Conservation (phyloP, 2,329 filamentous ascomycete species). For the Pseudofabraea citricarpa region DNA sequence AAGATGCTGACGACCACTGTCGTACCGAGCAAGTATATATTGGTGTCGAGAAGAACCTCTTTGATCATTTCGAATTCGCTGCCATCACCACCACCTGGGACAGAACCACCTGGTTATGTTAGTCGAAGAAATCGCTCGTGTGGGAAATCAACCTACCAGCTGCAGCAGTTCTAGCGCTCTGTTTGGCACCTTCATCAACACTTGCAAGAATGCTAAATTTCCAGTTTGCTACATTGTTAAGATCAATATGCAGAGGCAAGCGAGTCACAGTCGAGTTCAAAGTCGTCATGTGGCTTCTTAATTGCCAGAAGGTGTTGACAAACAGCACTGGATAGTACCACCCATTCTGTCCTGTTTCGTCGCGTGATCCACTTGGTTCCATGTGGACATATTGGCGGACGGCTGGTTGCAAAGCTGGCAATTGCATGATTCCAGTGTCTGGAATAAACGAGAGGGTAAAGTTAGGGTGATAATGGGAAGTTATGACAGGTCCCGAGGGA, state of each 20-base stretch:
- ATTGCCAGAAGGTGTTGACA: constrained; percentile 96
- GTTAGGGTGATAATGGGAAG: constrained; percentile 92
- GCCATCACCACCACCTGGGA: constrained; percentile 76
- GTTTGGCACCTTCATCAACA: constrained; percentile 83
- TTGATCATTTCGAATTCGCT: constrained; percentile 97
- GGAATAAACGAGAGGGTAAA: constrained; percentile 85
- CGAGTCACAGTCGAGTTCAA: constrained; percentile 85
- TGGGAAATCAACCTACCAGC: constrained; percentile 47
- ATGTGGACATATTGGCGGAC: constrained; percentile 73
- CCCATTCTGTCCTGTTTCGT: constrained; percentile 77
- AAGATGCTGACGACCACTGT: constrained; percentile 81
- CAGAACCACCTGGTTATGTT: constrained; percentile 22
- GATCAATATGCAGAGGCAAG: constrained; percentile 75
- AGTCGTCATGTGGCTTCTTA: constrained; percentile 84
- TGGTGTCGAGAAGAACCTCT: constrained; percentile 89
- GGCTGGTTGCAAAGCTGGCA: constrained; percentile 64
- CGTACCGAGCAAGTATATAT: constrained; percentile 81
- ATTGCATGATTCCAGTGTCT: constrained; percentile 66
- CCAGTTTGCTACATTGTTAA: constrained; percentile 81
- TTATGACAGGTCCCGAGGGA: constrained; percentile 62
- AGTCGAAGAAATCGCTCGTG: constrained; percentile 2
- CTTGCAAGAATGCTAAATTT: constrained; percentile 83
- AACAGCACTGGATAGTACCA: constrained; percentile 94
- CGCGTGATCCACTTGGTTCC: constrained; percentile 75
- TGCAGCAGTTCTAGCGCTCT: constrained; percentile 73